Base-by-base conservation (phyloP, 768 basidiomycete genomes). In the Filobasidium wieringae region DNA sequence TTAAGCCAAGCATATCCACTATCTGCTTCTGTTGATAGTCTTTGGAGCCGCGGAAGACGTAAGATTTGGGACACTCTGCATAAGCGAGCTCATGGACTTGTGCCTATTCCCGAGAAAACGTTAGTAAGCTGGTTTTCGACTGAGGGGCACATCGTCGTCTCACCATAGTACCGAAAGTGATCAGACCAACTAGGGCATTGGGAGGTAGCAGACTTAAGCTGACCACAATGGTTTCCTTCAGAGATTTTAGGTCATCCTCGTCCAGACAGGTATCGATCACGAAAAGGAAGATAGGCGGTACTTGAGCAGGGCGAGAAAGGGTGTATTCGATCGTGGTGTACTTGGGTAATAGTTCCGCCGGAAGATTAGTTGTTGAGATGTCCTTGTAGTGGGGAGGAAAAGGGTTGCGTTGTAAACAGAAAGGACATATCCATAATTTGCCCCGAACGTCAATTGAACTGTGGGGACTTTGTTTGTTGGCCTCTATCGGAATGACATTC, bases 271-370 rank as follows among this genome's bases (percentile, higher is more conserved):
- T 96, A 73, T 97, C 93, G 49, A 99, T 84, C 53, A 96, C 91
- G 72, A 91, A 95, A 41, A 99, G 80, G 80, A 99, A 97, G 74
- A 97, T 82, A 52, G 95, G 93, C 4, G 93, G 92, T 43, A 93
- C 85, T 67, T 85, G 88, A 12, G 84, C 88, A 0, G 88, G 85
- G 61, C 93, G 83, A 26, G 86, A 80, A 47, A 97, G 85, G n/a
- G 93, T 97, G 78, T 99, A 99, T 76, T 99, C 95, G 76, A 99
- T 95, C 7, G 95, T 99, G 31, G 95, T 97, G 79, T 96, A 97
- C 76, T 95, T 92, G 69, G 93, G 91, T 36, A 97, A 76, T 30
- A 99, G 81, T 73, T 99, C 95, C 14, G 91, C 86, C 51, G 95
- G 95, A 19, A 97, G 81, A 75, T 97, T 97, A 64, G 87, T 92